phyloP scores from a whole-genome alignment of 352 stramenopile genomes.

The Globisporangium heterothallicum region DNA sequence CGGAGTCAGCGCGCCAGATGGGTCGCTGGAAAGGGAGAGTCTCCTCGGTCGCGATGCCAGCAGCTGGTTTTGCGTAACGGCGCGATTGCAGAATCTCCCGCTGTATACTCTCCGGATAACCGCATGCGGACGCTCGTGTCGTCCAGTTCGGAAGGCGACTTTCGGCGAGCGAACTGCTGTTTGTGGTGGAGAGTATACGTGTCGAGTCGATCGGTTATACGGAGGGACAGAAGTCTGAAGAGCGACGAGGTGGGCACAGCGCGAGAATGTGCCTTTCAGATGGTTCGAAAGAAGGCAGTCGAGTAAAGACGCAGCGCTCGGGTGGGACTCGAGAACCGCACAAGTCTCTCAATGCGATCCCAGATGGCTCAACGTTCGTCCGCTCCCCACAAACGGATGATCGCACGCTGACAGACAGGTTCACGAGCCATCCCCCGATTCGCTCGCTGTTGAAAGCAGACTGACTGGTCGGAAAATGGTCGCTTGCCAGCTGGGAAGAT shows the following conservation, averaged over 20 bases:
- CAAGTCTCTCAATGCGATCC: background rate
- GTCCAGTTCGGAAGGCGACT: too few species aligned
- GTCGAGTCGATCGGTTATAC: background rate
- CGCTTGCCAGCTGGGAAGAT: background rate
- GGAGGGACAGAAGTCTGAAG: too few species aligned
- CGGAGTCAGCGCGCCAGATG: constrained; percentile 13
- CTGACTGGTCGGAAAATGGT: background rate
- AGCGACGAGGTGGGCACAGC: too few species aligned
- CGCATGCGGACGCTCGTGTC: too few species aligned
- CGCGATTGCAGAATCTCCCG: background rate
- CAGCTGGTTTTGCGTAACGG: constrained; percentile 14
- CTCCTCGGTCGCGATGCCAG: background rate
- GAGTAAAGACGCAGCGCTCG: constrained; percentile 6
- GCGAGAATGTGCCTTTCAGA: background rate
- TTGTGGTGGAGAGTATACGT: background rate
- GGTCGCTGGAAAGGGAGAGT: background rate
- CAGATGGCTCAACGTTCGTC: constrained; percentile 9
- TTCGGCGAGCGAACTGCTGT: too few species aligned
- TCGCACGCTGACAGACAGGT: background rate
- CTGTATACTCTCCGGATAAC: background rate
- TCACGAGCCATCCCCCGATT: too few species aligned
- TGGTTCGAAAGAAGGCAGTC: constrained; percentile 4
- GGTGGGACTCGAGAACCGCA: too few species aligned
- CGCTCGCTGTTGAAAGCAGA: background rate
- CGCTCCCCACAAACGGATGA: constrained; percentile 4